Base-by-base conservation (phyloP, 1,284 basidiomycete genomes). In the Ganoderma leucocontextum region DNA sequence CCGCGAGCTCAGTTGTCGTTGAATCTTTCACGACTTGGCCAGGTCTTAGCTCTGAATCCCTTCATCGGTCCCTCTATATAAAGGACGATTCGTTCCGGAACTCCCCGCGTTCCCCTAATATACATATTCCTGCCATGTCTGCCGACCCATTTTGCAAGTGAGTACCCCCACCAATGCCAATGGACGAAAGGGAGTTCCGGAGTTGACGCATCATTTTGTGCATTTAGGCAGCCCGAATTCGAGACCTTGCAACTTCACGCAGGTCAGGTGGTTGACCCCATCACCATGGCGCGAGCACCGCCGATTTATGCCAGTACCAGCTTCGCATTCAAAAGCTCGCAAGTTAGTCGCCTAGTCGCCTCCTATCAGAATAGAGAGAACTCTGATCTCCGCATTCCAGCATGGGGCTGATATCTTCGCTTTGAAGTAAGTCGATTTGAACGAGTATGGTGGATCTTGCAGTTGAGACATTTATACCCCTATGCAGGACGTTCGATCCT, bases 351-450 rank as follows among this genome's bases (percentile, higher is more conserved):
- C 42, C 9, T 19, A 36, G 10, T 55, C 3, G 22, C 2, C 52
- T 53, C 57, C 19, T 42, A 5, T 72, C 41, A 25, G n/a, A 8
- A 12, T n/a, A n/a, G 36, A 6, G 25, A 41, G 33, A 12, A 0
- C 10, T 2, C n/a, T 19, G 8, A 12, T 13, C 22, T 22, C 4
- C 5, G 8, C 7, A 39, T 25, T 53, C 5, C 10, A 93, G 89
- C 95, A 97, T 74, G 95, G 85, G 13, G 94, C 94, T 33, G 91
- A 95, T 77, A 84, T 96, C 59, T 96, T 95, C 78, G 91, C 87
- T 17, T 79, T 96, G 71, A 89, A 80, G 88, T 88, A 67, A 53
- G 81, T 68, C n/a, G 17, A 13, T 52, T 29, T 13, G 5, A 29
- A 39, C 4, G 2, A 39, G 13, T 39, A 39, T 39, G 13, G 2